Evolutionary conservation across 306 rosid genomes (phyloP).

Genomic region (Begonia masoniana): DNA sequence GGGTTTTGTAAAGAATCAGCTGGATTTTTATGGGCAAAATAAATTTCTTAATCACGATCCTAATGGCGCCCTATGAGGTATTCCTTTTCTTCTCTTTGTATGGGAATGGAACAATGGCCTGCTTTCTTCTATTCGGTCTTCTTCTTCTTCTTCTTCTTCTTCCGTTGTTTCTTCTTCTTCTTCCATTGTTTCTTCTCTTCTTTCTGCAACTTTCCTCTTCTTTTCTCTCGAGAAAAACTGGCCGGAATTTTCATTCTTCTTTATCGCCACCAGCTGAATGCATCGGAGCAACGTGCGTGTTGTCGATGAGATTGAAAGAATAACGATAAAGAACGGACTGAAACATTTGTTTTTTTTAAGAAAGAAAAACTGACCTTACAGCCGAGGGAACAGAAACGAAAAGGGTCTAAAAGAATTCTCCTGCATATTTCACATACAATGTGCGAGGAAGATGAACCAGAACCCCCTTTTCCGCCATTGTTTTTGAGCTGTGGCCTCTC

Average conservation of each 20-base stretch:
- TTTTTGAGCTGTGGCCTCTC: conserved; percentile 85
- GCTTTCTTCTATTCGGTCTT: conserved; percentile 58
- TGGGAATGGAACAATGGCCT: conserved; percentile 51
- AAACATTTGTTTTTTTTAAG: too few relatives aligned
- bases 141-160: conserved; percentile 34
- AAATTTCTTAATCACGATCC: conserved; percentile 21
- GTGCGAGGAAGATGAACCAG: conserved; percentile 43
- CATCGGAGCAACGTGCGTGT: conserved; percentile 13
- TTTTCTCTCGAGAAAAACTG: conserved; percentile 40
- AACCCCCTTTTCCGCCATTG: conserved; percentile 40
- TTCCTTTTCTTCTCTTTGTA: conserved; percentile 89
- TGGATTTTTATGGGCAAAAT: too few relatives aligned
- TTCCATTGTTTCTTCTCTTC: conserved; percentile 17
- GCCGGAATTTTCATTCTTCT: conserved; percentile 61
- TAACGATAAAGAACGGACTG: not conserved
- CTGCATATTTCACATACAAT: conserved; percentile 77
- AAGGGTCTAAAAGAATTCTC: conserved; percentile 69
- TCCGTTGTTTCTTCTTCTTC: conserved; percentile 16
- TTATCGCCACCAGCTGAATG: conserved; percentile 55
- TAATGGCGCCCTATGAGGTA: conserved; percentile 83
- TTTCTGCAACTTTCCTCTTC: conserved; percentile 22
- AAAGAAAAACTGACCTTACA: conserved; percentile 56
- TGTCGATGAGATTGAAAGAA: conserved; percentile 8
- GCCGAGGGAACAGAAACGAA: conserved; percentile 85
- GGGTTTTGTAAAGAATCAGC: too few relatives aligned